Base-by-base conservation (phyloP, 768 basidiomycete genomes). In the Sarcomyxa edulis region DNA sequence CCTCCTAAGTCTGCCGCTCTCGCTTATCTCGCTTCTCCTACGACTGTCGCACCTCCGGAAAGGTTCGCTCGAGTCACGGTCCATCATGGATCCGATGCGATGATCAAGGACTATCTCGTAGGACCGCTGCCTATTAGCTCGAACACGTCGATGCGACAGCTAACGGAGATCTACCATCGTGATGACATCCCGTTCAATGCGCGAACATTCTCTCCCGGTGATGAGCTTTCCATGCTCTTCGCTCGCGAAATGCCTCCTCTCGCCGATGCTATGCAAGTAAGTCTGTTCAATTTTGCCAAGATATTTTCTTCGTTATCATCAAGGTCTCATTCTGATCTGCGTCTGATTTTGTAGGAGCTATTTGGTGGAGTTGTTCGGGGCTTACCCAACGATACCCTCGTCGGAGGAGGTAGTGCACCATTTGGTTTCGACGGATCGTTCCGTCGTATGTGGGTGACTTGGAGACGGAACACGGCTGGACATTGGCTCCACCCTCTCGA, bases 381-480 rank as follows among this genome's bases (percentile, higher is more conserved):
- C 0, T 53, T 61, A 1, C 54, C 59, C 7, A 74, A 69, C 35
- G 73, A 75, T 42, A 76, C 76, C 0, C 62, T 83, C 7, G 47
- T 68, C 2, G 65, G 64, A 2, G 72, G 62, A 2, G 64, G 59
- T 2, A 55, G 53, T 25, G 77, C 69, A 0, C 79, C 79, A 2
- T 69, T 74, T 51, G 72, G 72, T 35, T 80, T 72, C 46, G 79
- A 81, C 46, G 80, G 80, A 6, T 58, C 64, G 10, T 81, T 77
- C 64, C 65, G 79, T 33, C 64, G 76, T 10, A 48, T 65, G 22
- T 78, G 76, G 78, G 44, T 75, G 20, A 61, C 63, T 9, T 73
- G 72, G 66, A 61, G 66, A 29, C 62, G 64, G 32, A 77, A 72
- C 46, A 51, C 60, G 1, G 63, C 78, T 4, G 77, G 75, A 0